Conservation (phyloP, 2,329 filamentous ascomycete species). For the Daldinia sp. region DNA sequence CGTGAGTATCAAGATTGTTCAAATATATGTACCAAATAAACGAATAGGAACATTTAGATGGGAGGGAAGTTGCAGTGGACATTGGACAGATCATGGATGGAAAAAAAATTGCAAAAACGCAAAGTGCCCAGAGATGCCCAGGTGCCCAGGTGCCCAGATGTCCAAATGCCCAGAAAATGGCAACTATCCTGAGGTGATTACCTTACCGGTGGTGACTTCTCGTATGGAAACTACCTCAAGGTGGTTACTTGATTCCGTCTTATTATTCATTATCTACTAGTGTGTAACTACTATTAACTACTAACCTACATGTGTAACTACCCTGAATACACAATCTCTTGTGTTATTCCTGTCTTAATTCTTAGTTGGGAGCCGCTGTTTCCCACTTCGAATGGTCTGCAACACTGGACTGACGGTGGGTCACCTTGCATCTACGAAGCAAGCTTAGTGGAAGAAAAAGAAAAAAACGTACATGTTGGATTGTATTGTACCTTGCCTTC, state of each 20-base stretch:
- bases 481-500: background rate
- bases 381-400: conserved; percentile 19
- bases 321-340: too few relatives aligned
- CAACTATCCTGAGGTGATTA: too few relatives aligned
- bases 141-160: background rate
- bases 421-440: conserved; percentile 1
- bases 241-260: background rate
- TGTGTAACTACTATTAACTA: background rate
- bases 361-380: conserved; percentile 3
- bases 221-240: background rate
- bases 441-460: conserved; percentile 4
- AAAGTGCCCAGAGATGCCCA: too few relatives aligned
- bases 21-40: background rate
- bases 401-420: conserved; percentile 16
- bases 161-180: too few relatives aligned
- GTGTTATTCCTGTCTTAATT: too few relatives aligned
- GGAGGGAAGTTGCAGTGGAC: background rate
- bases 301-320: too few relatives aligned
- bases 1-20: background rate
- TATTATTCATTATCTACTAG: background rate
- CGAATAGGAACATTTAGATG: background rate
- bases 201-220: background rate
- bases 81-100: background rate
- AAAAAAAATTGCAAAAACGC: too few relatives aligned
- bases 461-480: background rate